Evolutionary conservation across 352 stramenopile species (phyloP).

Genomic region (Elongisporangium undulatum): DNA sequence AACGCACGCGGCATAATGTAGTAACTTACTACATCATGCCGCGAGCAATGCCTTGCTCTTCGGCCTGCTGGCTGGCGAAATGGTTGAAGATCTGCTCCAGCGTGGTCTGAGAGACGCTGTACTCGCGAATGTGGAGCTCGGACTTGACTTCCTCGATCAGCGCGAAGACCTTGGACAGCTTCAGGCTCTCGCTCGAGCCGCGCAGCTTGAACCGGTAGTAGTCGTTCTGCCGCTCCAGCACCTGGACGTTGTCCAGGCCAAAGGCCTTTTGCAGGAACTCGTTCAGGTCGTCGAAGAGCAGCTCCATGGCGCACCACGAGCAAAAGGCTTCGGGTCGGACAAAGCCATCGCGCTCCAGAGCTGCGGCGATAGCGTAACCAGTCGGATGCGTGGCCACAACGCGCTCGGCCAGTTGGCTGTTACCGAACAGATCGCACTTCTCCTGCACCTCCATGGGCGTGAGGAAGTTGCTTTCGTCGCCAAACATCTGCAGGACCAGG

Average conservation of each 20-base stretch:
- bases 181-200: constrained; percentile 36
- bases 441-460: constrained; percentile 6
- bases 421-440: constrained; percentile 18
- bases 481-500: constrained; percentile 5
- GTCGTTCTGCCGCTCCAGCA: constrained; percentile 29
- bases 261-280: constrained; percentile 11
- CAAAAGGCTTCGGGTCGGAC: constrained; percentile 18
- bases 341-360: constrained; percentile 17
- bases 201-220: constrained; percentile 31
- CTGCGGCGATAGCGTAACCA: constrained; percentile 28
- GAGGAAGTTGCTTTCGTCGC: constrained; percentile 21
- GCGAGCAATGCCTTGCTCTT: constrained; percentile 33
- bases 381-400: constrained; percentile 27
- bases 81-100: constrained; percentile 91
- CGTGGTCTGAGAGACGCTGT: constrained; percentile 86
- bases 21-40: too few relatives aligned
- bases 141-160: constrained; percentile 57
- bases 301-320: constrained; percentile 35
- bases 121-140: constrained; percentile 71
- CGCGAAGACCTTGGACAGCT: constrained; percentile 69
- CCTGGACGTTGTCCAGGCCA: neutral
- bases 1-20: too few relatives aligned
- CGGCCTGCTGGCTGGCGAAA: constrained; percentile 71
- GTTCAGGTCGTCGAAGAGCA: constrained; percentile 15
- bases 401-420: constrained; percentile 14